Evolutionary conservation across 805 yeast species (phyloP), one percentile per base, ranked within the genome.

Genomic region (Candida namnaoensis): DNA sequence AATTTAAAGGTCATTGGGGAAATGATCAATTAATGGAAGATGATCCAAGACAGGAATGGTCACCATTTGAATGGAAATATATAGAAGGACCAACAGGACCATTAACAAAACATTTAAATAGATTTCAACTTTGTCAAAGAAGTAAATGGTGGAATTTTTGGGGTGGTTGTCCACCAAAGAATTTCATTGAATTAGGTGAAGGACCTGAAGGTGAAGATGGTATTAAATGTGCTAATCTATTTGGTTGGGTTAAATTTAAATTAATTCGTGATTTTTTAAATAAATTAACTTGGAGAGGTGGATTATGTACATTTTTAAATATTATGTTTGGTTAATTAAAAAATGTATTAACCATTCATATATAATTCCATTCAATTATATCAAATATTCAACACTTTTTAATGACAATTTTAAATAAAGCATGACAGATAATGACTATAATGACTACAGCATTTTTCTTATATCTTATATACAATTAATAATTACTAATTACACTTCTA

Each of bases 81-180:
- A 88, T 93, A 39, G 90, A 85, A 53, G 99, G 99, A 0, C 99
- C 99, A 3, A 66, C 74, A 1, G 99, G 99, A 0, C 99, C 99
- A 1, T 60, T 93, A 40, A 68, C 71, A 42, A 91, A 91, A 61
- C 82, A 88, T 54, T 66, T 93, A 41, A 60, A 71, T 38, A 69
- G 99, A 36, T 59, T 65, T 1, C 72, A 77, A 13, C 80, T 93
- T 1, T 91, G 99, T 57, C 95, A 88, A 57, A 65, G 90, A 32
- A 69, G 78, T 46, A 88, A 87, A 58, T 88, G 96, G 96, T 91
- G 95, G 93, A 90, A 91, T 56, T 71, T 87, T 50, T 74, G 87
- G 78, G 72, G 76, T 43, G 82, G 88, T 2, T 91, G 99, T 63
- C 83, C 83, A 10, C 78, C 90, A 7, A 68, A 96, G 43, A 69